Evolutionary conservation across 2,329 filamentous ascomycete genomes (phyloP).

Genomic region (Pyricularia sp.): DNA sequence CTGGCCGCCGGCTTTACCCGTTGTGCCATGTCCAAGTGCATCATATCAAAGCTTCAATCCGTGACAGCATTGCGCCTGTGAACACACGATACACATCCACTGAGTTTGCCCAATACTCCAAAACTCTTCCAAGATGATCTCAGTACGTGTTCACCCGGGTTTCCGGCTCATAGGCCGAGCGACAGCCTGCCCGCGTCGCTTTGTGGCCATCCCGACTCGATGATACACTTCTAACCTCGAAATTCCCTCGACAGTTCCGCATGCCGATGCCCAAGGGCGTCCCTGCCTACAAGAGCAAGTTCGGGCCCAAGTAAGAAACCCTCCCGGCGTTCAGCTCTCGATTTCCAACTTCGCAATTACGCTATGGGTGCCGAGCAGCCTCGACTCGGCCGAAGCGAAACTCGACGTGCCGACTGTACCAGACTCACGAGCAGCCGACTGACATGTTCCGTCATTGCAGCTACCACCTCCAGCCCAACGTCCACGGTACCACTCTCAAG

Average conservation of each 20-base stretch:
- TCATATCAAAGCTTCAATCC: not conserved
- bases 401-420: not conserved
- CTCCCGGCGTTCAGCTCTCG: not conserved
- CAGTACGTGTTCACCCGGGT: not conserved
- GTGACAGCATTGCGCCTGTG: not conserved
- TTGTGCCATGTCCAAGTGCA: not conserved
- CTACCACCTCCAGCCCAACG: slow-evolving; percentile 49
- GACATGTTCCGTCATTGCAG: slow-evolving; percentile 22
- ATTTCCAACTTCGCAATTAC: not conserved
- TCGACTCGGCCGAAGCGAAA: not conserved
- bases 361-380: not conserved
- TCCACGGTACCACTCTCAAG: slow-evolving; percentile 42
- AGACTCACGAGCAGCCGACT: not conserved
- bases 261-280: not conserved
- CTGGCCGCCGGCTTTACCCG: slow-evolving; percentile 5
- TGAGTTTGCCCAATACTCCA: not conserved
- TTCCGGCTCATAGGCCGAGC: not conserved
- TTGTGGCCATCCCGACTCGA: not conserved
- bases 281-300: not conserved
- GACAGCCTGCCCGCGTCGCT: not conserved
- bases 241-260: not conserved
- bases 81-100: not conserved
- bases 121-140: not conserved
- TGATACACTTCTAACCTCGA: not conserved
- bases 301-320: not conserved